Evolutionary conservation across 192 early-diverging fungal genomes (phyloP), one percentile per base, ranked within the genome.

Genomic region (Jimgerdemannia flammicorona): DNA sequence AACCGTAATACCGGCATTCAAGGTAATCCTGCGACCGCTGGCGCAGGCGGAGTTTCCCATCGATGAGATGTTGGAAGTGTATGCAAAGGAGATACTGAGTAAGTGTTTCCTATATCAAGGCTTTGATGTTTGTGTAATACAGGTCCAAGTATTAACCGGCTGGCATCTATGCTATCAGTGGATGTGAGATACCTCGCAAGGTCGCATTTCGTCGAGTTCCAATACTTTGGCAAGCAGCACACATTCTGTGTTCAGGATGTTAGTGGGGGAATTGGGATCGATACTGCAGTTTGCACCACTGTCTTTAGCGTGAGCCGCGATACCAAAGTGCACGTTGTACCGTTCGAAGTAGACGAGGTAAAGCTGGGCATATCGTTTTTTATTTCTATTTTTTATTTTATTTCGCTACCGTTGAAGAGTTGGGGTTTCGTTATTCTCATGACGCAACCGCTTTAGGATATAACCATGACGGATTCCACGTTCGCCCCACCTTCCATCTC

Each of bases 11-110:
- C 78, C 79, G 59, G 86, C 87, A 3, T 71, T 75, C 3, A 72
- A 74, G 64, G 74, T 92, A 43, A 75, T 81, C 3, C 54, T 92
- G 10, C 66, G 78, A 8, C 84, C 87, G 3, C 43, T 80, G 9
- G 74, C 76, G 40, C 44, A 70, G 7, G 69, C 72, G 4, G 74
- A 79, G 18, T 84, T 86, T 70, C 70, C 84, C 2, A 70, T 81
- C 9, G 87, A 91, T 73, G 71, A 84, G 14, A 70, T 81, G 63
- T 79, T 93, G 29, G 80, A 66, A 14, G 81, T 87, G 1, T 91
- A 85, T 71, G 70, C 84, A 40, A 91, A 91, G 49, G 90, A 93
- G 75, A 81, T 90, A 14, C 75, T 93, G 73, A 73, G 91, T 91
- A 86, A 70, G 83, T 40, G 6, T 70, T n/a, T 11, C 3, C 64